phyloP scores from a whole-genome alignment of 345 rosid species.

The Aquilaria sinensis region DNA sequence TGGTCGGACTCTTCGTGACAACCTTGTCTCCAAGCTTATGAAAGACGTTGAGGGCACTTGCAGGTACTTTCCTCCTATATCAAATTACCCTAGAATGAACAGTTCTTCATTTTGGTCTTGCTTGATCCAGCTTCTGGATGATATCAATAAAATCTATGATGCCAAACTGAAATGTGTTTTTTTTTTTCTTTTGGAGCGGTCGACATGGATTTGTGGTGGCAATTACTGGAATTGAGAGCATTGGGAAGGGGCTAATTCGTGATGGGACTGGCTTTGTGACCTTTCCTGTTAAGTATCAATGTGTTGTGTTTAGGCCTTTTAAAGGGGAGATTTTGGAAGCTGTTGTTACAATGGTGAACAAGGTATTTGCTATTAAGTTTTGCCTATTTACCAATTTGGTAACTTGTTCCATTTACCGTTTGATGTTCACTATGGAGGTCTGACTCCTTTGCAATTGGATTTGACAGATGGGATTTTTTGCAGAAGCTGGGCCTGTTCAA shows the following conservation, averaged over 20 bases:
- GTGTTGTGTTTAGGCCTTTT: conserved; percentile 87
- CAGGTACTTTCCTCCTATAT: conserved; percentile 35
- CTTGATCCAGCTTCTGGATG: not conserved
- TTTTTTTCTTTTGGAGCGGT: conserved; percentile 35
- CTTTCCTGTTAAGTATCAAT: conserved; percentile 79
- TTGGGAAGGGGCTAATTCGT: conserved; percentile 87
- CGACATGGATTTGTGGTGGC: conserved; percentile 94
- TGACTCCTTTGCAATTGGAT: not conserved
- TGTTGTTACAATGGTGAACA: conserved; percentile 85
- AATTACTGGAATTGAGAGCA: conserved; percentile 67
- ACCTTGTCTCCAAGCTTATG: conserved; percentile 79
- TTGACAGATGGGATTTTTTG: conserved; percentile 90
- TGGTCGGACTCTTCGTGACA: conserved; percentile 79
- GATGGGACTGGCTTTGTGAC: conserved; percentile 91
- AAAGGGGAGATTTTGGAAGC: conserved; percentile 91
- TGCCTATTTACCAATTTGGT: not conserved
- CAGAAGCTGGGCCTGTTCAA: conserved; percentile 98
- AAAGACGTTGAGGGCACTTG: conserved; percentile 97
- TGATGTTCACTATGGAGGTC: not conserved
- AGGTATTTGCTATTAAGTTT: conserved; percentile 29
- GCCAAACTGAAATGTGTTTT: no score
- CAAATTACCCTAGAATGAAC: not conserved
- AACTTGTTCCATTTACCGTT: not conserved
- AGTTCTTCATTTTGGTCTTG: not conserved
- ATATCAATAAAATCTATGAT: no score